A percentile compares a stretch with the other conserved stretches of the same genome.
phyloP scores from a whole-genome alignment of 1,284 basidiomycete species.

The Papiliotrema fonsecae region DNA sequence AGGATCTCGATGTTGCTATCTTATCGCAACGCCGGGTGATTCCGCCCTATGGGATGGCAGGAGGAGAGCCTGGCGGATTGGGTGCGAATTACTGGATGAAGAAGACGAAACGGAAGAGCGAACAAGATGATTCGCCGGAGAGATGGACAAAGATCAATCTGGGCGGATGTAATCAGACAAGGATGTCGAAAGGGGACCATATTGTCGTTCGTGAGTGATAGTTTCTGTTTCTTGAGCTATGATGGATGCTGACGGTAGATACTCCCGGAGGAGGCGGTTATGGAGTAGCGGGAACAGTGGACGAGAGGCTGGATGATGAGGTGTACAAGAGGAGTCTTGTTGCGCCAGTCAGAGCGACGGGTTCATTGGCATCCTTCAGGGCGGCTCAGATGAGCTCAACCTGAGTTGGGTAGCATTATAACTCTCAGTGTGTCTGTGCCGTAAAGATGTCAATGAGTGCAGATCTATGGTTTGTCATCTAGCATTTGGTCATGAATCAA shows the following conservation, averaged over 20 bases:
- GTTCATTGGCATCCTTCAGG: conserved; percentile 15
- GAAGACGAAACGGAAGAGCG: conserved; percentile 1
- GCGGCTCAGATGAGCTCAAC: conserved; percentile 8
- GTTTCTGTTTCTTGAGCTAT: neutral
- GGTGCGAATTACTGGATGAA: conserved; percentile 83
- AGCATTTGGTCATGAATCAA: too few species aligned
- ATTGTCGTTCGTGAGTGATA: conserved; percentile 18
- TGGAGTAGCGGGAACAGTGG: conserved; percentile 19
- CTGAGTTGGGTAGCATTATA: neutral
- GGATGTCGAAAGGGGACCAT: conserved; percentile 14
- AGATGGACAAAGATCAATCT: conserved; percentile 14
- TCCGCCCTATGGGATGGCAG: conserved; percentile 84
- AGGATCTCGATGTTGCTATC: conserved; percentile 83
- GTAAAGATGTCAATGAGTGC: too few species aligned
- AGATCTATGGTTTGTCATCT: too few species aligned
- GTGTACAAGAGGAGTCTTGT: conserved; percentile 13
- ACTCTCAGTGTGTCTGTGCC: too few species aligned
- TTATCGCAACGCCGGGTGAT: conserved; percentile 68
- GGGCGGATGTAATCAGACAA: conserved; percentile 17
- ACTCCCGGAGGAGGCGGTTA: conserved; percentile 73
- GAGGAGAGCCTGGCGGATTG: conserved; percentile 68
- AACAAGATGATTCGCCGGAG: conserved; percentile 4
- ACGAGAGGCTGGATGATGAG: conserved; percentile 16
- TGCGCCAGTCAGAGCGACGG: conserved; percentile 10
- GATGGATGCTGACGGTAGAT: conserved; percentile 4